phyloP scores from a whole-genome alignment of 148 eudicot genomes.

The Persicaria maculosa region DNA sequence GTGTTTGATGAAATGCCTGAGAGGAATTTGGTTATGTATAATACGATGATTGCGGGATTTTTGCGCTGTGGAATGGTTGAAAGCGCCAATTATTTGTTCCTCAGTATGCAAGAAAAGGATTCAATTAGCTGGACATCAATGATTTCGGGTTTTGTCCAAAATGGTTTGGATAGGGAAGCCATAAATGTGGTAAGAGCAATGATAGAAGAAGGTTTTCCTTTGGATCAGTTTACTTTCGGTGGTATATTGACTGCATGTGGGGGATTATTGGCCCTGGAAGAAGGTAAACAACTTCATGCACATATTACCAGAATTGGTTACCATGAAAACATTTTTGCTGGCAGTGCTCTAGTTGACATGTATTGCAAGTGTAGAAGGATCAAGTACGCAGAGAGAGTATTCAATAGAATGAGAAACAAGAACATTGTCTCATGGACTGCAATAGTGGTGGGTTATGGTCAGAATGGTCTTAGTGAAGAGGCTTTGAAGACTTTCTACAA shows the following conservation, averaged over 20 bases:
- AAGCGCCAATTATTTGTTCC: conserved; percentile 42
- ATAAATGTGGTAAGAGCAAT: conserved; percentile 46
- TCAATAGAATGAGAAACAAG: conserved; percentile 48
- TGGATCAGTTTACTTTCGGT: conserved; percentile 85
- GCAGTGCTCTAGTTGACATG: conserved; percentile 89
- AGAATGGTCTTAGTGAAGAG: conserved; percentile 69
- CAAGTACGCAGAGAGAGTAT: conserved; percentile 51
- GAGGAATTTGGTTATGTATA: conserved; percentile 70
- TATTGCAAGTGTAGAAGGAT: conserved; percentile 68
- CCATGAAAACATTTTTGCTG: conserved; percentile 52
- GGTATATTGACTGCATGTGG: conserved; percentile 81
- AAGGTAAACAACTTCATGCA: conserved; percentile 79
- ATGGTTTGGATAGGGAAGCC: conserved; percentile 50
- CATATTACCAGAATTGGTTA: conserved; percentile 44
- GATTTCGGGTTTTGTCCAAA: conserved; percentile 68
- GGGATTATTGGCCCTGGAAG: conserved; percentile 43
- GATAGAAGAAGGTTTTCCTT: conserved; percentile 41
- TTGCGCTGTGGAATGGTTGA: conserved; percentile 63
- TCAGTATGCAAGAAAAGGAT: conserved; percentile 54
- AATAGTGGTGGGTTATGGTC: conserved; percentile 78
- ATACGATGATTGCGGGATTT: conserved; percentile 72
- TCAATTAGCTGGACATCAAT: conserved; percentile 81
- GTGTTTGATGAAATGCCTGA: conserved; percentile 67
- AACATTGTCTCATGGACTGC: conserved; percentile 87
- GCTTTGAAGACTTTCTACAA: conserved; percentile 45